phyloP scores from a whole-genome alignment of 495 filamentous ascomycete genomes.

The Chaetomium tenue region DNA sequence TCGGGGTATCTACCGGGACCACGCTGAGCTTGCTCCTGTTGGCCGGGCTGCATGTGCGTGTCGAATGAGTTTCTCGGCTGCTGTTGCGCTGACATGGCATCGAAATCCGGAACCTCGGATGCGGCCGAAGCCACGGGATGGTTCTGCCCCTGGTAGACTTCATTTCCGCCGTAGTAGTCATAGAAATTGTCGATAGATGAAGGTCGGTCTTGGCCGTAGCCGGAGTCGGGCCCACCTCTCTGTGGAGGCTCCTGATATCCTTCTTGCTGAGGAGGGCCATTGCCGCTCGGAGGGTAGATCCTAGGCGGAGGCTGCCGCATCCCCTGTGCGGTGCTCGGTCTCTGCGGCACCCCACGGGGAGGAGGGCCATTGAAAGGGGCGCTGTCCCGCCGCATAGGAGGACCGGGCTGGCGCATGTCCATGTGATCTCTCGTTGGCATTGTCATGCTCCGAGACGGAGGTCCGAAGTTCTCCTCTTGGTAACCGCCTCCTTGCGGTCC shows the following conservation, averaged over 20 bases:
- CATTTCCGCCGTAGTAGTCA: conserved; percentile 52
- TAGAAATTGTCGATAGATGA: conserved; percentile 54
- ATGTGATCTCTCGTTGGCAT: conserved; percentile 50
- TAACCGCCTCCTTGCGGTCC: conserved; percentile 33
- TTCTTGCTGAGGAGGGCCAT: conserved; percentile 40
- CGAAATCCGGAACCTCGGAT: conserved; percentile 72
- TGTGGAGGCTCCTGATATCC: conserved; percentile 31
- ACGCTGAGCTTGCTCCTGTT: conserved; percentile 40
- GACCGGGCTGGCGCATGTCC: conserved; percentile 36
- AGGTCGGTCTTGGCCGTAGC: conserved; percentile 34
- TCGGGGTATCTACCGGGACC: conserved; percentile 46
- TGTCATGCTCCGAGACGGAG: conserved; percentile 52
- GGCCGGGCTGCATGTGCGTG: conserved; percentile 40
- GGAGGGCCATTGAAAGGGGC: conserved; percentile 47
- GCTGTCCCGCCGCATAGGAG: conserved; percentile 38
- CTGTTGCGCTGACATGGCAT: conserved; percentile 54
- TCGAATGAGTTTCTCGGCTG: conserved; percentile 50
- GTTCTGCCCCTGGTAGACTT: conserved; percentile 34
- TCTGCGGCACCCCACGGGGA: conserved; percentile 43
- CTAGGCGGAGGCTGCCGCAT: conserved; percentile 48
- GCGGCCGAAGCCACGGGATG: conserved; percentile 35
- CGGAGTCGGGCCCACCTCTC: conserved; percentile 23
- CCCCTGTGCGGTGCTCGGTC: conserved; percentile 50
- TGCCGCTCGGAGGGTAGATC: conserved; percentile 42
- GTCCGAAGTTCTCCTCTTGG: conserved; percentile 39